Percentiles rank a stretch among this genome's conserved stretches.
Evolutionary conservation across 345 rosid species (phyloP).

Genomic region (Populus deltoides): DNA sequence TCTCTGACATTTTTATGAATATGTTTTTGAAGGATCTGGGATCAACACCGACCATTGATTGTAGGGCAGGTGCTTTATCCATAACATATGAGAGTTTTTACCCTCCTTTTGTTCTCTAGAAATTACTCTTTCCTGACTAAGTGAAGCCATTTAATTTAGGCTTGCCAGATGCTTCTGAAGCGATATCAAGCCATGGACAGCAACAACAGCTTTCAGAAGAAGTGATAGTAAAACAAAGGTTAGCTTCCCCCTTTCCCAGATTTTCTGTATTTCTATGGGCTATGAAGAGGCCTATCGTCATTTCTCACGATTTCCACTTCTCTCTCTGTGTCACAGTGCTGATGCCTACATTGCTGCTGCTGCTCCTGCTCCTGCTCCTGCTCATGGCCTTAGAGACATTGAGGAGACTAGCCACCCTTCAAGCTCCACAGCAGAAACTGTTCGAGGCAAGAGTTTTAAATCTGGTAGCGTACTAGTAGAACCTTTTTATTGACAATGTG

Average conservation of each 20-base stretch:
- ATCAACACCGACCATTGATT: not conserved
- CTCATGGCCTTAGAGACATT: slow-evolving; percentile 16
- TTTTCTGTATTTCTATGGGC: not conserved
- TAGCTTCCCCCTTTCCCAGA: not conserved
- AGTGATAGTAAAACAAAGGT: slow-evolving; percentile 20
- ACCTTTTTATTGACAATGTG: not conserved
- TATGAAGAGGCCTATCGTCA: not conserved
- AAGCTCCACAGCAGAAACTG: not conserved
- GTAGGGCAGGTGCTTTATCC: slow-evolving; percentile 15
- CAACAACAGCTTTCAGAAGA: slow-evolving; percentile 21
- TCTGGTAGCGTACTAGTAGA: not conserved
- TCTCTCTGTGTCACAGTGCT: slow-evolving; percentile 20
- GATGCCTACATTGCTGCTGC: slow-evolving; percentile 7
- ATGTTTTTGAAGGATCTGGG: slow-evolving; percentile 10
- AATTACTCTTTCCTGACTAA: not conserved
- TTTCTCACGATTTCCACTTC: not conserved
- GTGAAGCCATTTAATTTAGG: slow-evolving; percentile 14
- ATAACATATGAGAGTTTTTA: not conserved
- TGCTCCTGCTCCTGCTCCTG: slow-evolving; percentile 11
- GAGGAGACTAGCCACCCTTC: slow-evolving; percentile 18
- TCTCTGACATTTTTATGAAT: not conserved
- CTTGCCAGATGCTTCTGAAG: slow-evolving; percentile 19
- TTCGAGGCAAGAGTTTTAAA: slow-evolving; percentile 22
- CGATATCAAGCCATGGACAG: slow-evolving; percentile 17
- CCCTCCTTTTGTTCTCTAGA: not conserved